A percentile compares a stretch with the other conserved stretches of the same genome.
phyloP scores from a whole-genome alignment of 2,329 filamentous ascomycete species.

The Neonectria punicea region DNA sequence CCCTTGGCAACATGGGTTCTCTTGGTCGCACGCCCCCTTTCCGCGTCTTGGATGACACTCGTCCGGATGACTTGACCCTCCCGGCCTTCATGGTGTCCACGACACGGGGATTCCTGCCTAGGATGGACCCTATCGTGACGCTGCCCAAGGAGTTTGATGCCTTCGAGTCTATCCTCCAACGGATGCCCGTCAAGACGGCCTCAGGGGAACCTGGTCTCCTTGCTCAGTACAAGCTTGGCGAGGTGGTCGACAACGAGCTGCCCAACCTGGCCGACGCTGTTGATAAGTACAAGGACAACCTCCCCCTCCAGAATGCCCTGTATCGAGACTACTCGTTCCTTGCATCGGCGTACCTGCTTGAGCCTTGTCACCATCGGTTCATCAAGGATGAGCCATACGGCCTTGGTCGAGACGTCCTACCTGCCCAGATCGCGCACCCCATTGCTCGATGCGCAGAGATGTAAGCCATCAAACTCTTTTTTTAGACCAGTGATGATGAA shows the following conservation, averaged over 20 bases:
- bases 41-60: constrained; percentile 71
- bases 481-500: not conserved
- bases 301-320: constrained; percentile 83
- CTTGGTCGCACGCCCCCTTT: constrained; percentile 56
- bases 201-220: constrained; percentile 82
- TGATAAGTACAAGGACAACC: constrained; percentile 77
- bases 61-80: constrained; percentile 69
- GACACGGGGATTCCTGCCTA: constrained; percentile 78
- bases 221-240: constrained; percentile 77
- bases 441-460: constrained; percentile 86
- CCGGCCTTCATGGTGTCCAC: constrained; percentile 85
- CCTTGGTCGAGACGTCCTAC: constrained; percentile 77
- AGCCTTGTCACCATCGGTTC: constrained; percentile 85
- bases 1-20: constrained; percentile 53
- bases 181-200: constrained; percentile 81
- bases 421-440: constrained; percentile 79
- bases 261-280: constrained; percentile 80
- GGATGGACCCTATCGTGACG: constrained; percentile 67
- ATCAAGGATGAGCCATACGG: constrained; percentile 80
- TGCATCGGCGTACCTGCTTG: constrained; percentile 87
- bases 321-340: constrained; percentile 95
- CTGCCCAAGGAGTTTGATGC: constrained; percentile 80
- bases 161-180: constrained; percentile 76
- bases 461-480: constrained; percentile 65
- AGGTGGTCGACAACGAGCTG: constrained; percentile 77